These are phyloP conservation scores for Pholiota microspora DNA, from an alignment of 768 basidiomycete genomes.

Conservation along the genomic window DNA sequence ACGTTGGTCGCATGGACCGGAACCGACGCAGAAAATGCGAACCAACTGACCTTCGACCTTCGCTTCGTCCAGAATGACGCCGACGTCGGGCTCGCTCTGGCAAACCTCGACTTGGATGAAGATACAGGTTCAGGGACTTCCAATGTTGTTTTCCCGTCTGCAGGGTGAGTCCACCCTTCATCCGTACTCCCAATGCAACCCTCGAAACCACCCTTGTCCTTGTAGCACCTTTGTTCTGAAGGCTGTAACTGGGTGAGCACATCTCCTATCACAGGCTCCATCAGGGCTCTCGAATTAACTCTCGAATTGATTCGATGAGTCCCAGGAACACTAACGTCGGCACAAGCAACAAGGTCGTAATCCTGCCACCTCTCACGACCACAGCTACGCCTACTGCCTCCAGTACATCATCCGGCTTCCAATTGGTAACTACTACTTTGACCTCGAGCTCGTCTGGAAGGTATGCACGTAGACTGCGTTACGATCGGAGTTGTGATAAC, in stretches of 20 bases:
- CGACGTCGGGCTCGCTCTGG: slow-evolving; percentile 16
- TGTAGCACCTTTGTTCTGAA: slow-evolving; percentile 15
- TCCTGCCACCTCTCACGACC: slow-evolving; percentile 5
- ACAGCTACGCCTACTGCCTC: slow-evolving; percentile 2
- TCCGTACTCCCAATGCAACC: too few species aligned
- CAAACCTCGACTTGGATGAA: slow-evolving; percentile 8
- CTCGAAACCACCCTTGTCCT: too few species aligned
- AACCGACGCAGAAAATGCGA: background rate
- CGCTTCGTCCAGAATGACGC: slow-evolving; percentile 6
- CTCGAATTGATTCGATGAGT: slow-evolving; percentile 8
- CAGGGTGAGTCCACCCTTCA: slow-evolving; percentile 19
- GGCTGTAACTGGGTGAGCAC: slow-evolving; percentile 18
- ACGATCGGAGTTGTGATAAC: too few species aligned
- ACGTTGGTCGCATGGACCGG: slow-evolving; percentile 1
- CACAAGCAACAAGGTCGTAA: slow-evolving; percentile 14
- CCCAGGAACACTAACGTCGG: slow-evolving; percentile 16
- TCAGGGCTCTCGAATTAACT: background rate
- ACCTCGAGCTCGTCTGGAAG: background rate
- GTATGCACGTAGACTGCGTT: too few species aligned
- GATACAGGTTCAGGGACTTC: slow-evolving; percentile 8
- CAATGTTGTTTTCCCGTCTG: slow-evolving; percentile 13
- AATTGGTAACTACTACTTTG: too few species aligned
- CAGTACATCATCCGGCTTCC: background rate
- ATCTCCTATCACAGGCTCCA: background rate
- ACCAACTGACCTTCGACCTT: background rate